Conservation (phyloP, 805 yeast species). For the Millerago galiae region DNA sequence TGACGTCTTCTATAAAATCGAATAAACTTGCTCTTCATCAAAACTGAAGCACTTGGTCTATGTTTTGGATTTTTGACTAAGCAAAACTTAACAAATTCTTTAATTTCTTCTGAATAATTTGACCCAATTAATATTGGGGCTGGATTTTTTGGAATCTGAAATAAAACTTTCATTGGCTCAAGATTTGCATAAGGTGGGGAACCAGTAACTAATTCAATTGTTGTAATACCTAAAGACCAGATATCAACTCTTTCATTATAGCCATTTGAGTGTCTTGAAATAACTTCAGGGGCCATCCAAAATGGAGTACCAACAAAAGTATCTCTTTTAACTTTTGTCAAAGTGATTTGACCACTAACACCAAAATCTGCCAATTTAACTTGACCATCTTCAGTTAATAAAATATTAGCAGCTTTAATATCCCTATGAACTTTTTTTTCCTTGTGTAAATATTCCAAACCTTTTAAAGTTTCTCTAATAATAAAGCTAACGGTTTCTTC, state of each 20-base stretch:
- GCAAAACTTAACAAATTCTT: conserved; percentile 58
- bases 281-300: conserved; percentile 99
- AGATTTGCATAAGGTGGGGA: conserved; percentile 69
- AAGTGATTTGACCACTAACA: conserved; percentile 71
- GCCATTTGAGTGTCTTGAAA: conserved; percentile 44
- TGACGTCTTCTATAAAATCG: conserved; percentile 27
- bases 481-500: conserved; percentile 62
- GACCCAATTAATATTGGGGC: conserved; percentile 53
- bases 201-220: conserved; percentile 79
- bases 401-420: conserved; percentile 82
- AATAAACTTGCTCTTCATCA: conserved; percentile 52
- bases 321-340: conserved; percentile 55
- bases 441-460: conserved; percentile 69
- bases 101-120: conserved; percentile 35
- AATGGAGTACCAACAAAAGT: conserved; percentile 94
- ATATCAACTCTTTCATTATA: conserved; percentile 87
- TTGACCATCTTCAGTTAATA: conserved; percentile 60
- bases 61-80: conserved; percentile 56
- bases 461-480: conserved; percentile 56
- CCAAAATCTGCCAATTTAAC: conserved; percentile 92
- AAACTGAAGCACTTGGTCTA: conserved; percentile 55
- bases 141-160: conserved; percentile 56
- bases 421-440: conserved; percentile 83
- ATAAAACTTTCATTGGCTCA: conserved; percentile 73
- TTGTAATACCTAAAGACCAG: conserved; percentile 94